Evolutionary conservation across 176 grass and related monocot genomes (phyloP).

Genomic region (Zea mays): DNA sequence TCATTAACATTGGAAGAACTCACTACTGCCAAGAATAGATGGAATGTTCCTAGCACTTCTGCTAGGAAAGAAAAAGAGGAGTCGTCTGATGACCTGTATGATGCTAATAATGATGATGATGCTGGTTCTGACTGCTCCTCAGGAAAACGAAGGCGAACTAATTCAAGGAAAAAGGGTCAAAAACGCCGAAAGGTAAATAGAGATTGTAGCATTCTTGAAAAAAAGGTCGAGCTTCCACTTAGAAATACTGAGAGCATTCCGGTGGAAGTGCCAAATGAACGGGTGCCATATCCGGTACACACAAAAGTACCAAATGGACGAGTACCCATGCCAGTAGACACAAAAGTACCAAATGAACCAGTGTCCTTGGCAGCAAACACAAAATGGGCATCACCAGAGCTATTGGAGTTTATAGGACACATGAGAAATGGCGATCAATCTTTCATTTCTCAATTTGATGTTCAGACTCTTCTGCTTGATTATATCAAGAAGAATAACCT

Average conservation of each 20-base stretch:
- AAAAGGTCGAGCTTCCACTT: conserved; percentile 35
- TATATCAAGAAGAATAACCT: conserved; percentile 97
- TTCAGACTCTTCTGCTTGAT: conserved; percentile 85
- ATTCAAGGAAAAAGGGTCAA: conserved; percentile 58
- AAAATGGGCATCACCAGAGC: conserved; percentile 82
- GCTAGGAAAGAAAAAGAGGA: conserved; percentile 66
- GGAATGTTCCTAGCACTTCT: conserved; percentile 57
- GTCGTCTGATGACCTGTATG: conserved; percentile 86
- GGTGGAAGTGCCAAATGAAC: conserved; percentile 50
- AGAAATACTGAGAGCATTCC: conserved; percentile 30
- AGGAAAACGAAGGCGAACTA: conserved; percentile 45
- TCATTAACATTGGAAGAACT: conserved; percentile 89
- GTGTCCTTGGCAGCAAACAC: conserved; percentile 35
- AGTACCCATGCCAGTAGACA: conserved; percentile 31
- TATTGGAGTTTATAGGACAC: conserved; percentile 86
- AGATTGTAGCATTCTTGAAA: conserved; percentile 33
- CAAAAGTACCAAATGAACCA: conserved; percentile 45
- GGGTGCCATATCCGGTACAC: conserved; percentile 30
- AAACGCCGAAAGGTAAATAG: conserved; percentile 45
- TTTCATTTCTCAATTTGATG: conserved; percentile 76
- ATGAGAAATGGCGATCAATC: conserved; percentile 72
- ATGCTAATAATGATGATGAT: conserved; percentile 71
- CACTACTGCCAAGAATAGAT: conserved; percentile 67
- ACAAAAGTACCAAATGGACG: conserved; percentile 50
- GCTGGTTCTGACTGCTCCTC: conserved; percentile 76